Evolutionary conservation across 176 grass and related monocot species (phyloP), one percentile per base, ranked within the genome.

Genomic region (Canna indica): DNA sequence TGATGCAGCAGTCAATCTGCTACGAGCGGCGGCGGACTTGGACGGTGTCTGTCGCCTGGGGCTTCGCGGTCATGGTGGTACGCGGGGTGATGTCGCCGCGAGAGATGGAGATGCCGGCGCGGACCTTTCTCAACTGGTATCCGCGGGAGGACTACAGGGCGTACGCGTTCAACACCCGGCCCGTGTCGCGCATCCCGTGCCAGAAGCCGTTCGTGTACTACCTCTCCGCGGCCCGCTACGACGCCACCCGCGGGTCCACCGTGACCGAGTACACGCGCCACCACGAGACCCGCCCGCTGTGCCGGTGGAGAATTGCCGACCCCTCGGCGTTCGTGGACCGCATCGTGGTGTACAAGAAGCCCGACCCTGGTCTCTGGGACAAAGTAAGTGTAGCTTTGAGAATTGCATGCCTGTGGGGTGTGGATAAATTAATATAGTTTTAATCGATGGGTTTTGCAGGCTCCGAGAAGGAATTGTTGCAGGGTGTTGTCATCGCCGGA

Each of bases 381-480:
- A 73, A 85, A 76, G 91, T 96, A 77, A 7, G 62, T 27, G 29
- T 14, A 29, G 14, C 24, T 20, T 22, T 54, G 36, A 71, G 1
- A 28, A 32, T 18, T 16, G 20, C 6, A 0, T 24, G 7, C 20
- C 53, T 24, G 24, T 57, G 22, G 24, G 1, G 17, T 20, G 20
- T 57, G 7, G 44, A 46, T 12, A 1, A 46, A 46, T 14, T 46
- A 3, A 7, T 12, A 46, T 46, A 46, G 0, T 1, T 46, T 3
- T 46, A 4, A 46, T n/a, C n/a, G n/a, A n/a, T n/a, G n/a, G n/a
- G n/a, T 24, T 70, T 30, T 63, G 59, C 72, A 96, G 91, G 84
- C 91, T n/a, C 91, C 91, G 31, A 75, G 91, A 73, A 88, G 85
- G 76, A 96, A 96, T 77, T 96, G 88, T 81, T 96, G 91, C 76